Evolutionary conservation across 164 flowering plant species (phyloP), one percentile per base, ranked within the genome.

Genomic region (Euptelea pleiosperma): DNA sequence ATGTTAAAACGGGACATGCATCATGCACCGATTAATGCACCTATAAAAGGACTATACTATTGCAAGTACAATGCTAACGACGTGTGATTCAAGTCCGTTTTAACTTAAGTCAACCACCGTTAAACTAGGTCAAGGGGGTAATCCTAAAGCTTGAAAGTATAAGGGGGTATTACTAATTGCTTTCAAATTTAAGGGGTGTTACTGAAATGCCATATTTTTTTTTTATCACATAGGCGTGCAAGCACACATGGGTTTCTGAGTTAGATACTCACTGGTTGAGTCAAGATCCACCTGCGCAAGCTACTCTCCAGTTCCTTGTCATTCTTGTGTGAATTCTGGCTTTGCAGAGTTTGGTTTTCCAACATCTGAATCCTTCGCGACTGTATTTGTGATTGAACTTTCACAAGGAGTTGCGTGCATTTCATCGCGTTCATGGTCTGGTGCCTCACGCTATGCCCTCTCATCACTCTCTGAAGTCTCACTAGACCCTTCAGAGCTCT

Each of bases 341-440:
- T 76, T 44, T 79, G 83, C 36, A 66, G 66, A 12, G 83, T 75
- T 63, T 84, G 96, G 70, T 71, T 82, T 72, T 88, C 95, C 53
- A 85, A 53, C 86, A 84, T 86, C 62, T 91, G 90, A 62, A 86
- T 82, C 75, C 97, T 80, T 55, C 93, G 65, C 0, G 91, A 76
- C 39, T 87, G 96, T 67, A 94, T 91, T 66, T 91, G 97, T 11
- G 93, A 67, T 52, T 91, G 96, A 21, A 94, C 91, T 19, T 89
- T 81, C 19, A 91, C 96, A 40, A 85, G 62, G 6, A 81, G 79
- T 65, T 89, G 97, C 97, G 87, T 89, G 54, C 79, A 75, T 60
- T 77, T 91, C 98, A 89, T 87, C 18, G 99, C 97, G 61, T 81
- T 89, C 63, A 60, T 57, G 1, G 97, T 91, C 60, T 94, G 99